A percentile compares a stretch with the other conserved stretches of the same genome.
These are phyloP conservation scores for Verbena officinalis DNA, from an alignment of 257 asterid genomes.

Conservation along the genomic window DNA sequence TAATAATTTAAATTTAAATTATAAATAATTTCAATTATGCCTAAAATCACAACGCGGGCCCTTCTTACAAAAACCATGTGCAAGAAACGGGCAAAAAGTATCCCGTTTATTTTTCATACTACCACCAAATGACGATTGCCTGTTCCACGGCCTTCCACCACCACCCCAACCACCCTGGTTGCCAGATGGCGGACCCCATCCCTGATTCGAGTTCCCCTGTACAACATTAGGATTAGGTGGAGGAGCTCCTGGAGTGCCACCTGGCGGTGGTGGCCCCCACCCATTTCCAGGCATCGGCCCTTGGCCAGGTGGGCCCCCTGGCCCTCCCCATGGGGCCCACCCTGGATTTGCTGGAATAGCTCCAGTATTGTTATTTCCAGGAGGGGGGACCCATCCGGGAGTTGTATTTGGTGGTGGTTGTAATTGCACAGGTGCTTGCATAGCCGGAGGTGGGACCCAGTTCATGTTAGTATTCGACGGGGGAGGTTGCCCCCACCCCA, in stretches of 20 bases:
- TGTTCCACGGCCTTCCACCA: constrained; percentile 63
- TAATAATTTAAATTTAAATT: not conserved
- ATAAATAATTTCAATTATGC: constrained; percentile 44
- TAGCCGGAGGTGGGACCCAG: constrained; percentile 55
- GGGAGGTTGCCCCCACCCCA: constrained; percentile 66
- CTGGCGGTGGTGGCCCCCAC: constrained; percentile 60
- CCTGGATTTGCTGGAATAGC: constrained; percentile 43
- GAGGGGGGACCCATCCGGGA: constrained; percentile 61
- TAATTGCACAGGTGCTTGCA: no score
- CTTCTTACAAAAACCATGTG: constrained; percentile 68
- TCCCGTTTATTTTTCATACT: constrained; percentile 40
- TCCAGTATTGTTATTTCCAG: constrained; percentile 44
- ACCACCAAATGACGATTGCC: constrained; percentile 59
- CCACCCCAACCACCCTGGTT: constrained; percentile 58
- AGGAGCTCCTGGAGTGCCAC: constrained; percentile 47
- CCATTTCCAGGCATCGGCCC: constrained; percentile 52
- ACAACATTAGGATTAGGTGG: constrained; percentile 43
- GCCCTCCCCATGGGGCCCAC: constrained; percentile 55
- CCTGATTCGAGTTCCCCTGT: constrained; percentile 56
- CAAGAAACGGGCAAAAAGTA: constrained; percentile 62
- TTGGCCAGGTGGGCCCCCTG: constrained; percentile 56
- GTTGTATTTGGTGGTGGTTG: constrained; percentile 35
- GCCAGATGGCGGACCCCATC: constrained; percentile 54
- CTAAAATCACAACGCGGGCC: constrained; percentile 70
- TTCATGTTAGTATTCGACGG: constrained; percentile 51